Conservation (phyloP, 345 rosid species). For the Populus alba region DNA sequence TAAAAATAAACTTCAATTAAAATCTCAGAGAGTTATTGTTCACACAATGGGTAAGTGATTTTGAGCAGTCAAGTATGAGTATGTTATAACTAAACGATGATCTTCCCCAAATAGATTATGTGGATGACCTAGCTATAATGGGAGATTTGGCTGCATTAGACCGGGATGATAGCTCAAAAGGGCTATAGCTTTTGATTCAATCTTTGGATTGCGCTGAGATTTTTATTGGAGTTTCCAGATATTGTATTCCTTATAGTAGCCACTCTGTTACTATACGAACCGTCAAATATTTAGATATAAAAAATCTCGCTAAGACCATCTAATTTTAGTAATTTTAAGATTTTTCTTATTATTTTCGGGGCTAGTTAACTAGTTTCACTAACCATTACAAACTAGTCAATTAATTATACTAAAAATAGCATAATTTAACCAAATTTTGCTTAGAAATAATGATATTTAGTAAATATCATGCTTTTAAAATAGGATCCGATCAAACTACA, state of each 20-base stretch:
- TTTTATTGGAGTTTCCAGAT: too few species aligned
- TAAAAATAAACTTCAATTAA: too few species aligned
- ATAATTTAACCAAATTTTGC: fast-evolving
- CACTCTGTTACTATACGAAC: fast-evolving
- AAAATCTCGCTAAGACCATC: fast-evolving
- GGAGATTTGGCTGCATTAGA: too few species aligned
- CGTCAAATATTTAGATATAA: too few species aligned
- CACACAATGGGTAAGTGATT: too few species aligned
- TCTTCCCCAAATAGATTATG: too few species aligned
- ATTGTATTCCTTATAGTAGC: fast-evolving
- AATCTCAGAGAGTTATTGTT: too few species aligned
- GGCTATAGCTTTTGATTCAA: fast-evolving
- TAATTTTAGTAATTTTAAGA: too few species aligned
- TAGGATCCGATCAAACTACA: fast-evolving
- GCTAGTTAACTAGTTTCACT: fast-evolving
- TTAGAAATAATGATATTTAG: fast-evolving
- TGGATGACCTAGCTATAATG: fast-evolving
- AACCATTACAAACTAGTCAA: fast-evolving
- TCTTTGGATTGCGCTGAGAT: fast-evolving
- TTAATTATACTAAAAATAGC: fast-evolving
- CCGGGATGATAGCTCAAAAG: too few species aligned
- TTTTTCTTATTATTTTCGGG: fast-evolving
- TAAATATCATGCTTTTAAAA: too few species aligned
- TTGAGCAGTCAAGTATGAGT: too few species aligned
- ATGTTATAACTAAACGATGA: too few species aligned